Conservation (phyloP, 257 asterid genomes). For the Scutellaria galericulata region DNA sequence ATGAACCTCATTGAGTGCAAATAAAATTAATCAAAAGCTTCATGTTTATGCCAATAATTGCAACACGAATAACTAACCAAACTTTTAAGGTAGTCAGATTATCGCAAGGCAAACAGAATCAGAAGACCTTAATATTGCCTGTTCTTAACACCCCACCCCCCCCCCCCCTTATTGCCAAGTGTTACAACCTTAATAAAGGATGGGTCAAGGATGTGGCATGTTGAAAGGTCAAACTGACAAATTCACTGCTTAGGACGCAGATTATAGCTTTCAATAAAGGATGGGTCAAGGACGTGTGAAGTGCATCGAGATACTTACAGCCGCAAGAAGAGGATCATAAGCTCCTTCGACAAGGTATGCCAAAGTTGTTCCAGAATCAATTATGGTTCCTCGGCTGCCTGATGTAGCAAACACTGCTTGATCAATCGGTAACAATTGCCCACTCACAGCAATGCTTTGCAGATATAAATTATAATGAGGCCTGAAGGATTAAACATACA, state of each 20-base stretch:
- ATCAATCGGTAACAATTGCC: conserved; percentile 75
- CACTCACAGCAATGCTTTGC: conserved; percentile 79
- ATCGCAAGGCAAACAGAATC: conserved; percentile 5
- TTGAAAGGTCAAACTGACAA: no score
- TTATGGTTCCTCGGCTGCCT: conserved; percentile 69
- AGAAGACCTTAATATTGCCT: conserved; percentile 15
- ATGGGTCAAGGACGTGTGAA: conserved; percentile 19
- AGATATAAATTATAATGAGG: conserved; percentile 82
- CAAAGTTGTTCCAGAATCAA: conserved; percentile 93
- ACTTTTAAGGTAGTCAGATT: neutral
- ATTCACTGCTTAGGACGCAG: neutral
- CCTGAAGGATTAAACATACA: conserved; percentile 53
- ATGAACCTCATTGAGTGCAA: conserved; percentile 15
- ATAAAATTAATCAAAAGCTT: conserved; percentile 19
- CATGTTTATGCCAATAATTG: conserved; percentile 10
- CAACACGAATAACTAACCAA: neutral
- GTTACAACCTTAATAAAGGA: no score
- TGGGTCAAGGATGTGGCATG: no score
- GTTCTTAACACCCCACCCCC: neutral
- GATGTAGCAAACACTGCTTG: conserved; percentile 75
- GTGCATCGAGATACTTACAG: conserved; percentile 57
- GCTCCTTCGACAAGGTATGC: conserved; percentile 86
- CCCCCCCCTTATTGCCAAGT: neutral
- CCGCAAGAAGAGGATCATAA: conserved; percentile 74
- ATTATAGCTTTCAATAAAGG: conserved; percentile 14